Evolutionary conservation across 192 early-diverging fungal genomes (phyloP).

Genomic region (Podila clonocystis): DNA sequence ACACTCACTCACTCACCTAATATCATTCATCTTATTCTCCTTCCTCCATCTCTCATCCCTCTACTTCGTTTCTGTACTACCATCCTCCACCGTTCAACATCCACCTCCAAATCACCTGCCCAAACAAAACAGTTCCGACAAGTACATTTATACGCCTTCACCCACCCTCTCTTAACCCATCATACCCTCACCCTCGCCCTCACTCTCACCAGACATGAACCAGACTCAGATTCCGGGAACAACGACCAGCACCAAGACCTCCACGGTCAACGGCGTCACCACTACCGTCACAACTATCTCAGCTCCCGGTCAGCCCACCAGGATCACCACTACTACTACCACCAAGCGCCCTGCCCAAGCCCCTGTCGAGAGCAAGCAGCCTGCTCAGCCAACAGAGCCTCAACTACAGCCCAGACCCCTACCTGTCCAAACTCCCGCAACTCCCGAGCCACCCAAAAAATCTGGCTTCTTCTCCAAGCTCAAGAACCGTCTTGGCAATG

Average conservation of each 20-base stretch:
- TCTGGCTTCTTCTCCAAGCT: slow-evolving; percentile 7
- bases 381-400: slow-evolving; percentile 17
- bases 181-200: neutral
- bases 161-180: neutral
- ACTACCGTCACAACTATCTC: slow-evolving; percentile 38
- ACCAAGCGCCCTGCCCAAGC: slow-evolving; percentile 33
- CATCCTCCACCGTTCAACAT: no score
- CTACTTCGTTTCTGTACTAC: no score
- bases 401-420: slow-evolving; percentile 29
- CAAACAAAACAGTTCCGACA: no score
- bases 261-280: slow-evolving; percentile 37
- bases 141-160: neutral
- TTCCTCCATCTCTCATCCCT: no score
- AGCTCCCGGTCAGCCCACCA: slow-evolving; percentile 43
- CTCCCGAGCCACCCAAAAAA: neutral
- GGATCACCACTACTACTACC: slow-evolving; percentile 39
- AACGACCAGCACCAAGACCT: slow-evolving; percentile 46
- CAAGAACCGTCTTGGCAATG: neutral
- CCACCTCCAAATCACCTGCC: no score
- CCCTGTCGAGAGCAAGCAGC: slow-evolving; percentile 4
- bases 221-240: slow-evolving; percentile 37
- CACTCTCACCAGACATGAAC: slow-evolving; percentile 20
- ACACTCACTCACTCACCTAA: no score
- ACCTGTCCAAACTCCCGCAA: neutral
- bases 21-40: no score